A percentile compares a stretch with the other conserved stretches of the same genome.
phyloP scores from a whole-genome alignment of 2,329 filamentous ascomycete genomes.

The Samsoniella hepiali region DNA sequence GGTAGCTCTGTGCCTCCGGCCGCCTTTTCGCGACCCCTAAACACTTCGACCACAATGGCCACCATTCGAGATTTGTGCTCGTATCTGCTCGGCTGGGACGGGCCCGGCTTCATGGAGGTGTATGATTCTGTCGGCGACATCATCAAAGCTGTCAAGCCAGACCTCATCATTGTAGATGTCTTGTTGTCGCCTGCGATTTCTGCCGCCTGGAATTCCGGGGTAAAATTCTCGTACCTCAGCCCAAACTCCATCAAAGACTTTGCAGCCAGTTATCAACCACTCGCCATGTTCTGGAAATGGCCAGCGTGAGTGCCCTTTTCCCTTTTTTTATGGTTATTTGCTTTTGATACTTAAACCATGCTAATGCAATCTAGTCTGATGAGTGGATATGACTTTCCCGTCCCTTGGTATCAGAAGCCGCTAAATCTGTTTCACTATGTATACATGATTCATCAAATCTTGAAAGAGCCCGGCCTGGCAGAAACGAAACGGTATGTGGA shows the following conservation, averaged over 20 bases:
- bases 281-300: conserved; percentile 35
- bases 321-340: not conserved
- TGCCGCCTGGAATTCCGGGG: conserved; percentile 35
- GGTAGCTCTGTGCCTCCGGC: conserved; percentile 6
- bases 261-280: conserved; percentile 37
- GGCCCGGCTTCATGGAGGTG: conserved; percentile 38
- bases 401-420: conserved; percentile 42
- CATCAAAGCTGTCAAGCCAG: conserved; percentile 35
- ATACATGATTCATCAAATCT: conserved; percentile 23
- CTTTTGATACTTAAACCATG: not conserved
- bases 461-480: conserved; percentile 20
- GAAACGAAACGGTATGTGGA: conserved; percentile 20
- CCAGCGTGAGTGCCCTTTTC: conserved; percentile 33
- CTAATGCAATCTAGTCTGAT: conserved; percentile 33
- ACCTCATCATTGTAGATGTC: conserved; percentile 41
- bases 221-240: conserved; percentile 38
- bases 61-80: conserved; percentile 34
- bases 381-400: conserved; percentile 44
- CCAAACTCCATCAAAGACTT: conserved; percentile 45
- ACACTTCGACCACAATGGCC: conserved; percentile 24
- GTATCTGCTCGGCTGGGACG: conserved; percentile 23
- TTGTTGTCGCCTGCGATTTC: conserved; percentile 43
- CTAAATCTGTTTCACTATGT: conserved; percentile 40
- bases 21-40: conserved; percentile 18
- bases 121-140: conserved; percentile 38